phyloP scores from a whole-genome alignment of 192 early-diverging fungal species.

The Umbelopsis ramanniana region DNA sequence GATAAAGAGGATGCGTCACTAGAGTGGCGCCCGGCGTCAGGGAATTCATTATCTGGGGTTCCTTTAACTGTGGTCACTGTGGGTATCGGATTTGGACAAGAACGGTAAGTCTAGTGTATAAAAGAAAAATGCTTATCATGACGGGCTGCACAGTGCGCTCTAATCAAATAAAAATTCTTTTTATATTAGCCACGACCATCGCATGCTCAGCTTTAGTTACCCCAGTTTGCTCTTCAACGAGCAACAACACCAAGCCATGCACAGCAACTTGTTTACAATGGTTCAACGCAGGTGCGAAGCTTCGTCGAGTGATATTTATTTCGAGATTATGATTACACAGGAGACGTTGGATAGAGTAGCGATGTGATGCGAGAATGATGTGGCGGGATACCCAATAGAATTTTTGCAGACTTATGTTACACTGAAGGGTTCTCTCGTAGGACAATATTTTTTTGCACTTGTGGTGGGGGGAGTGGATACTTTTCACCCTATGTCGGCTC shows the following conservation, averaged over 20 bases:
- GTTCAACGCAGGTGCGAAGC: not conserved
- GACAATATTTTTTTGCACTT: not conserved
- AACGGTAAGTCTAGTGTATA: not conserved
- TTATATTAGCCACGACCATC: not conserved
- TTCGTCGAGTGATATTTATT: conserved; percentile 4
- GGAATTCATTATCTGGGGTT: conserved; percentile 34
- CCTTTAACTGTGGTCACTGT: not conserved
- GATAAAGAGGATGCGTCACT: conserved; percentile 19
- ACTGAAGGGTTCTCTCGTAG: conserved; percentile 4
- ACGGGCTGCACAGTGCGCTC: too few species aligned
- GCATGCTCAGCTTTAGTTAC: conserved; percentile 33
- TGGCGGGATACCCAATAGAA: not conserved
- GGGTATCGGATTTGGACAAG: conserved; percentile 1
- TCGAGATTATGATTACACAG: conserved; percentile 25
- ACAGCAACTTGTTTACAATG: not conserved
- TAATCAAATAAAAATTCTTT: not conserved
- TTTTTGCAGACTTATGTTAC: conserved; percentile 1
- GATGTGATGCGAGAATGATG: conserved; percentile 23
- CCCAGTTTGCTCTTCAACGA: not conserved
- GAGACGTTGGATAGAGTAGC: conserved; percentile 32
- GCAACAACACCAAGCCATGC: conserved; percentile 13
- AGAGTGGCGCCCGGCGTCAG: conserved; percentile 33
- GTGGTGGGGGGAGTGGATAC: not conserved
- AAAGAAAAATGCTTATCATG: not conserved
- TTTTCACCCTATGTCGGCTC: not conserved